Percentiles rank a stretch among this genome's conserved stretches.
phyloP scores from a whole-genome alignment of 768 basidiomycete species.

The Asterophora parasitica region DNA sequence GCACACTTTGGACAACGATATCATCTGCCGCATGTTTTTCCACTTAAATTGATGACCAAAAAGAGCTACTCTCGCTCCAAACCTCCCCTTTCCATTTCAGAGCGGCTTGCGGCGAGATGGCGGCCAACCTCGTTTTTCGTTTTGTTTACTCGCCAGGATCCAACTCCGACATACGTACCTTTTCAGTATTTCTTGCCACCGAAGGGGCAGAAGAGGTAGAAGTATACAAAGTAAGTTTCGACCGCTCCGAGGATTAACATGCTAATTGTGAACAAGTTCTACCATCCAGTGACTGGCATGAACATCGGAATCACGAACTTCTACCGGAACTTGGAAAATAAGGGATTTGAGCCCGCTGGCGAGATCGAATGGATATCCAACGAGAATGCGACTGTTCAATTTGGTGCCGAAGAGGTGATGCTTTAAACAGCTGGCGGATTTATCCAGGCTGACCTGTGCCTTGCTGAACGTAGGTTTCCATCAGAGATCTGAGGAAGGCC shows the following conservation, averaged over 20 bases:
- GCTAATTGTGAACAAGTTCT: conserved; percentile 28
- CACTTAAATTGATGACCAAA: not conserved
- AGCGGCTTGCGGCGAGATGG: not conserved
- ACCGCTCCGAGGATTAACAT: not conserved
- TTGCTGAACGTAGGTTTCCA: conserved; percentile 21
- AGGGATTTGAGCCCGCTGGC: conserved; percentile 47
- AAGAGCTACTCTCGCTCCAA: not conserved
- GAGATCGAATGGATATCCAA: conserved; percentile 48
- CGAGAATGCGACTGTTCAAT: conserved; percentile 39
- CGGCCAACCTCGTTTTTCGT: conserved; percentile 30
- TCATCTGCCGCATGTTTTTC: conserved; percentile 4
- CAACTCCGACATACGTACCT: conserved; percentile 38
- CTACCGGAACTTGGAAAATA: conserved; percentile 40
- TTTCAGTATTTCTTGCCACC: conserved; percentile 31
- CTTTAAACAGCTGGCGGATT: not conserved
- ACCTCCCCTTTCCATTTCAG: not conserved
- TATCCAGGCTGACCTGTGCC: not conserved
- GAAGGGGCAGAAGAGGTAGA: conserved; percentile 23
- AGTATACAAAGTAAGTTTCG: conserved; percentile 37
- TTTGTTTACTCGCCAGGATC: conserved; percentile 28
- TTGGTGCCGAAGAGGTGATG: conserved; percentile 44
- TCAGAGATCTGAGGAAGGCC: conserved; percentile 43
- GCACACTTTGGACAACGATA: not conserved
- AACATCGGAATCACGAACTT: conserved; percentile 40
- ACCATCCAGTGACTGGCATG: conserved; percentile 40